Percentiles rank a stretch among this genome's conserved stretches.
These are phyloP conservation scores for Populus nigra DNA, from an alignment of 345 rosid genomes.

Conservation along the genomic window DNA sequence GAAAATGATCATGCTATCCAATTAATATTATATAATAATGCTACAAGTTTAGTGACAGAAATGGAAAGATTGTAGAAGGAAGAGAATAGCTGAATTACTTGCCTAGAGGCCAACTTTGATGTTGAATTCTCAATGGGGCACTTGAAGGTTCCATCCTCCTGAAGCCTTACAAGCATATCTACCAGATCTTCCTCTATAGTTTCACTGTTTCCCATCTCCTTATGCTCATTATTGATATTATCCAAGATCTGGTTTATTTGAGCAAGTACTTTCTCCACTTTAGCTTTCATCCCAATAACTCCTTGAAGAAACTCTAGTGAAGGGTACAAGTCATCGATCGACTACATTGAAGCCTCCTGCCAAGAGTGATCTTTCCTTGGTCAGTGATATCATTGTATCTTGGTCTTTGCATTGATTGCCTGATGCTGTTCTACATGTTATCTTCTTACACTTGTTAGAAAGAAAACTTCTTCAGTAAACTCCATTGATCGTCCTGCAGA, in stretches of 20 bases:
- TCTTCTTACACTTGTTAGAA: not conserved
- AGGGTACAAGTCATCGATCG: conserved; percentile 9
- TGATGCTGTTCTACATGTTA: conserved; percentile 12
- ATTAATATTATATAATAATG: too few relatives aligned
- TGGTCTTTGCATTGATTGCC: conserved; percentile 12
- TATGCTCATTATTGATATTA: not conserved
- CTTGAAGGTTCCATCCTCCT: conserved; percentile 10
- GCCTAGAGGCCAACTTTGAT: conserved; percentile 17
- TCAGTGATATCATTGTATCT: not conserved
- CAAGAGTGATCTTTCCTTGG: not conserved
- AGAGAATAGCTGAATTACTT: not conserved
- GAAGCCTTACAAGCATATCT: conserved; percentile 11
- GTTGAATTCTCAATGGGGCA: conserved; percentile 6
- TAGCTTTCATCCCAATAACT: conserved; percentile 1
- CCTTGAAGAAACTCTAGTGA: conserved; percentile 5
- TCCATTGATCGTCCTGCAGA: not conserved
- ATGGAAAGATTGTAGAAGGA: not conserved
- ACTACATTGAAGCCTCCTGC: conserved; percentile 17
- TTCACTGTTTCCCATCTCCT: not conserved
- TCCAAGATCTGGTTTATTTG: not conserved
- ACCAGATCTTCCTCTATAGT: conserved; percentile 10
- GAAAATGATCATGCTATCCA: too few relatives aligned
- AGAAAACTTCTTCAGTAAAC: conserved; percentile 1
- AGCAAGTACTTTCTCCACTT: not conserved
- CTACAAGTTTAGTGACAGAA: too few relatives aligned